These are phyloP conservation scores for Davidsoniella australis DNA, from an alignment of 2,329 filamentous ascomycete species.

Conservation along the genomic window DNA sequence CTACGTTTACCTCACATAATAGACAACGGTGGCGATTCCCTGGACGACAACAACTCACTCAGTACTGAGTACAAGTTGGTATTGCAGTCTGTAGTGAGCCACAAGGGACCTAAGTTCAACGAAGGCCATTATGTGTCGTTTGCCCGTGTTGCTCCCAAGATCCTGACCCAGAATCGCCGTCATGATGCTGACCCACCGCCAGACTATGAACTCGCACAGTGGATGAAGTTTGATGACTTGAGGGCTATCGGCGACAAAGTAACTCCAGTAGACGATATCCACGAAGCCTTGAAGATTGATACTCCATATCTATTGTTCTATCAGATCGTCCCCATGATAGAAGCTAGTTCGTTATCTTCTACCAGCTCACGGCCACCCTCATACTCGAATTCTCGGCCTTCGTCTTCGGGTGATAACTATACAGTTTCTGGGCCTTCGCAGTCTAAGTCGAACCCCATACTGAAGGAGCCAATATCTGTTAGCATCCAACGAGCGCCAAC, in stretches of 20 bases:
- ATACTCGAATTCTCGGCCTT: constrained; percentile 35
- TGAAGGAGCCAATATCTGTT: background rate
- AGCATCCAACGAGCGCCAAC: constrained; percentile 9
- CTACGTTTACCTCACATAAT: constrained; percentile 84
- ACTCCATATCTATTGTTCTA: constrained; percentile 93
- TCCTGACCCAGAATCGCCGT: constrained; percentile 41
- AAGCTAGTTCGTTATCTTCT: constrained; percentile 37
- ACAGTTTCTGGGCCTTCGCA: background rate
- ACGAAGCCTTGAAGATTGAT: constrained; percentile 61
- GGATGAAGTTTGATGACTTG: constrained; percentile 92
- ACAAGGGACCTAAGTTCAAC: constrained; percentile 45
- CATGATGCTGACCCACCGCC: constrained; percentile 40
- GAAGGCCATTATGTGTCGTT: constrained; percentile 87
- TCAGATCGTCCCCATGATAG: constrained; percentile 75
- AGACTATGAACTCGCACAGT: constrained; percentile 55
- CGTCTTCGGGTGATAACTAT: constrained; percentile 4
- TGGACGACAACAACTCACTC: constrained; percentile 39
- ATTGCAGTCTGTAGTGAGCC: constrained; percentile 81
- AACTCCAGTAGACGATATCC: constrained; percentile 57
- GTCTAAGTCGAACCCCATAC: background rate
- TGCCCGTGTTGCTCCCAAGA: constrained; percentile 52
- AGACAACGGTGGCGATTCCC: constrained; percentile 11
- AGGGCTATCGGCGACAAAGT: constrained; percentile 45
- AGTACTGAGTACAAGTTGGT: constrained; percentile 87
- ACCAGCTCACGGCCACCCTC: constrained; percentile 38